Percentiles rank a stretch among this genome's conserved stretches.
Conservation (phyloP, 2,329 filamentous ascomycete species). For the Aureobasidium mangrovei region DNA sequence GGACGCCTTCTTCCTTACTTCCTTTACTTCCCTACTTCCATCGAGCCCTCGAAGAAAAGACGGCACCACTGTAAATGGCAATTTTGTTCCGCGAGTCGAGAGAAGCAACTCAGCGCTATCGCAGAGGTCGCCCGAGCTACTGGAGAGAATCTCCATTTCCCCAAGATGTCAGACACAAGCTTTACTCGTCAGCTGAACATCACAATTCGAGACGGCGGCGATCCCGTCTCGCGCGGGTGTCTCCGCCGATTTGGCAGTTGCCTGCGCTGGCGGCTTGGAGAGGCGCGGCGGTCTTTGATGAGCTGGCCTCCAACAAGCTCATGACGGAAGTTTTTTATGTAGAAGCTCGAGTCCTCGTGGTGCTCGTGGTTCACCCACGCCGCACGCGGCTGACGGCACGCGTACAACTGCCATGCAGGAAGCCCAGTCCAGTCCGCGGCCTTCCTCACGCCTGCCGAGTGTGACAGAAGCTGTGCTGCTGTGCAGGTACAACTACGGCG, state of each 20-base stretch:
- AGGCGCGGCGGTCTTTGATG: neutral
- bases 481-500: neutral
- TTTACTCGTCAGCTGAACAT: conserved; percentile 1
- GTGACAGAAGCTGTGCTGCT: neutral
- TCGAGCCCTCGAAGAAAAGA: neutral
- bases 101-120: neutral
- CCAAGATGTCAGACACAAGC: neutral
- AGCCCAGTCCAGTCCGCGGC: conserved; percentile 1
- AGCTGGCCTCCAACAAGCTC: neutral
- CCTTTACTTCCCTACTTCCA: neutral
- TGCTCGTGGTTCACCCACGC: neutral
- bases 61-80: neutral
- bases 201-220: conserved; percentile 1
- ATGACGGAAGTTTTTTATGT: neutral
- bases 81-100: neutral
- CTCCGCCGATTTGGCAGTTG: neutral
- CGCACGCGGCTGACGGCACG: neutral
- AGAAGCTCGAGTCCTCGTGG: neutral
- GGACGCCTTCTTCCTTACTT: neutral
- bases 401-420: conserved; percentile 10
- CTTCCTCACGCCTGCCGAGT: neutral
- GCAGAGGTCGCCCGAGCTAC: neutral
- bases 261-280: neutral
- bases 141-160: conserved; percentile 6
- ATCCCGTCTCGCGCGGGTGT: neutral